Conservation (phyloP, 352 stramenopile species). For the Globisporangium nunn region DNA sequence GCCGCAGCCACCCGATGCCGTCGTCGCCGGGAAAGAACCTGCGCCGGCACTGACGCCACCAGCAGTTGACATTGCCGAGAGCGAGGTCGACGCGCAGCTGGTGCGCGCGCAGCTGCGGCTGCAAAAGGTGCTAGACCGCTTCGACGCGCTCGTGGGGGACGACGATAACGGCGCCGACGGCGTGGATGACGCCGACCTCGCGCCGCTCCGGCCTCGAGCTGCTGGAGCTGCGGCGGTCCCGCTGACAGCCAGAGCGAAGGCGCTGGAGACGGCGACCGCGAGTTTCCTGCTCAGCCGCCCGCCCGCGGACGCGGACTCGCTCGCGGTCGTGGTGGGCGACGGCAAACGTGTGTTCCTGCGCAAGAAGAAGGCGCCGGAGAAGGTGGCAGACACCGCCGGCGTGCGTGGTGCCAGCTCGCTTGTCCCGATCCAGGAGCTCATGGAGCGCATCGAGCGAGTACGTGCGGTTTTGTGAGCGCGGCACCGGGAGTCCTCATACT, state of each 20-base stretch:
- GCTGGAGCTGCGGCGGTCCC: background rate
- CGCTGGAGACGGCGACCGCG: slow-evolving; percentile 25
- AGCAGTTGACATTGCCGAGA: slow-evolving; percentile 1
- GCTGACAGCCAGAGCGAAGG: background rate
- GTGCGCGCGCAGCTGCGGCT: slow-evolving; percentile 37
- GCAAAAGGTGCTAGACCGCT: slow-evolving; percentile 55
- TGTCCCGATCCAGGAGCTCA: slow-evolving; percentile 43
- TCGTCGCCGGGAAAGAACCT: too few species aligned
- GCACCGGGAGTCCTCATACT: background rate
- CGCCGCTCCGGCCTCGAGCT: slow-evolving; percentile 19
- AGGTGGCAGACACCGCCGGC: slow-evolving; percentile 11
- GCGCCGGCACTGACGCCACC: too few species aligned
- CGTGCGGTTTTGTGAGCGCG: background rate
- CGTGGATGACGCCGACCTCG: slow-evolving; percentile 21
- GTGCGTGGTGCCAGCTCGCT: slow-evolving; percentile 6
- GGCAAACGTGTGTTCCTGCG: slow-evolving; percentile 57
- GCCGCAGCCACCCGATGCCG: background rate
- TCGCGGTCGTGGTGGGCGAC: slow-evolving; percentile 43
- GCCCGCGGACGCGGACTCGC: slow-evolving; percentile 52
- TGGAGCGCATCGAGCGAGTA: slow-evolving; percentile 52
- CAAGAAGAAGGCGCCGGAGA: slow-evolving; percentile 39
- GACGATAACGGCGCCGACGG: slow-evolving; percentile 23
- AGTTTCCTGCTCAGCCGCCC: slow-evolving; percentile 54
- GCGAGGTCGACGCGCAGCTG: slow-evolving; percentile 19
- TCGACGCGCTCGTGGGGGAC: slow-evolving; percentile 49